These are phyloP conservation scores for Tricholoma saponaceum DNA, from an alignment of 768 basidiomycete species.

Conservation along the genomic window DNA sequence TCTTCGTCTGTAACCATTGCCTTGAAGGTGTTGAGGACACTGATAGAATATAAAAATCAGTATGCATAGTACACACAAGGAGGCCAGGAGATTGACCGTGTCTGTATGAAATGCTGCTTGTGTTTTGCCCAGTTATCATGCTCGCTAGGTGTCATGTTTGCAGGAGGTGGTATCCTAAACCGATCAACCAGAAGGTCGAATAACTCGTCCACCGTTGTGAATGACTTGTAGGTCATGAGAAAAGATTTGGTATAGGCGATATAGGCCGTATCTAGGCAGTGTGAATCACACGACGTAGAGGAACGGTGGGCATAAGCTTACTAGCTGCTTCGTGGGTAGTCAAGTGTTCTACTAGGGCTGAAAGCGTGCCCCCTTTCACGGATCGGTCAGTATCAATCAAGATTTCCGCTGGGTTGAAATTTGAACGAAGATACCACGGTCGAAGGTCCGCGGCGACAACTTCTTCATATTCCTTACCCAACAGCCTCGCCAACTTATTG, in stretches of 20 bases:
- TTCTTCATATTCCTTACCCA: slow-evolving; percentile 54
- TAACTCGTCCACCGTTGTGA: slow-evolving; percentile 78
- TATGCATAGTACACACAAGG: too few relatives aligned
- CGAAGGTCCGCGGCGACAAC: slow-evolving; percentile 35
- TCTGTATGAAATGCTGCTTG: slow-evolving; percentile 85
- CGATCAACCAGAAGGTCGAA: slow-evolving; percentile 78
- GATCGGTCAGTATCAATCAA: slow-evolving; percentile 80
- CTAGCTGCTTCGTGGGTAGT: slow-evolving; percentile 89
- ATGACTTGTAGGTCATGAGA: slow-evolving; percentile 94
- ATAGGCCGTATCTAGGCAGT: slow-evolving; percentile 26
- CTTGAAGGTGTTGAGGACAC: slow-evolving; percentile 89
- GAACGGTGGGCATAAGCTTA: slow-evolving; percentile 29
- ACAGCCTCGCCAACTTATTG: slow-evolving; percentile 62
- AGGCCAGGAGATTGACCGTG: slow-evolving; percentile 54
- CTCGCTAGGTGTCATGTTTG: slow-evolving; percentile 57
- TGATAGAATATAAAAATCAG: slow-evolving; percentile 22
- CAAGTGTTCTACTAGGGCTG: slow-evolving; percentile 82
- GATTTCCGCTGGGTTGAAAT: slow-evolving; percentile 77
- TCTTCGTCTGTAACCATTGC: slow-evolving; percentile 84
- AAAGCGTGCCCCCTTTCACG: slow-evolving; percentile 82
- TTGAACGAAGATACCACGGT: slow-evolving; percentile 86
- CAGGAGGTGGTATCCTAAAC: slow-evolving; percentile 75
- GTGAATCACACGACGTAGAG: slow-evolving; percentile 3
- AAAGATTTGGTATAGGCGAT: slow-evolving; percentile 83
- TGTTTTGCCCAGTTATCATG: slow-evolving; percentile 74